Conservation (phyloP, 495 filamentous ascomycete species). For the Aspergillus indologenus region DNA sequence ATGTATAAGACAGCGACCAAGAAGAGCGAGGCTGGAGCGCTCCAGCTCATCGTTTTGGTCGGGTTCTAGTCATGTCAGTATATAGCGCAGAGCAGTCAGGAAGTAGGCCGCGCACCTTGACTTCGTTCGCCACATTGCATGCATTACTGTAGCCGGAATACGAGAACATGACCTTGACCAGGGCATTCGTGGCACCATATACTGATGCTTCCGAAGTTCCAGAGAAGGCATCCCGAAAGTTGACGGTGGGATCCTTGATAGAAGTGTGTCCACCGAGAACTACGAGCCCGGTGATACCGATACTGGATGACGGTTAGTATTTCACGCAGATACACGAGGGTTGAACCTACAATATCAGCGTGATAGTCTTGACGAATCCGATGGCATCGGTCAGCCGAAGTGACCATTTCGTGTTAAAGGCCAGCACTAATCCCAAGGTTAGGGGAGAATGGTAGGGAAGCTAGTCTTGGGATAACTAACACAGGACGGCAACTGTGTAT, state of each 20-base stretch:
- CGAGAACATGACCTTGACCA: constrained; percentile 62
- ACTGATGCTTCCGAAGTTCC: constrained; percentile 47
- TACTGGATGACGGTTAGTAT: constrained; percentile 22
- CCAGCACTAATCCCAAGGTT: constrained; percentile 39
- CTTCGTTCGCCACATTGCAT: constrained; percentile 64
- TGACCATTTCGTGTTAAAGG: constrained; percentile 54
- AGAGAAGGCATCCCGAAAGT: constrained; percentile 57
- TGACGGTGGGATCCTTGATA: constrained; percentile 53
- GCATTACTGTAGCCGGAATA: constrained; percentile 62
- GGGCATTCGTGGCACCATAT: constrained; percentile 55
- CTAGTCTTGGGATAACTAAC: constrained; percentile 13
- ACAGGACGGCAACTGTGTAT: constrained; percentile 53
- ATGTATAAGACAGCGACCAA: constrained; percentile 56
- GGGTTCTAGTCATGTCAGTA: constrained; percentile 41
- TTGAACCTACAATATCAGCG: constrained; percentile 47
- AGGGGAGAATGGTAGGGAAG: no score
- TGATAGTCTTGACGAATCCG: constrained; percentile 53
- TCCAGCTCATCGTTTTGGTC: constrained; percentile 53
- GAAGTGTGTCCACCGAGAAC: constrained; percentile 56
- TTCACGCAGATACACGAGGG: background rate
- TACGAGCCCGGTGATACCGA: constrained; percentile 58
- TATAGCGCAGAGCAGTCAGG: background rate
- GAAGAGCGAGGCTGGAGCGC: constrained; percentile 48
- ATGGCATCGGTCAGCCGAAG: constrained; percentile 54
- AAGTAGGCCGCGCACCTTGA: constrained; percentile 43